Evolutionary conservation across 1,284 basidiomycete genomes (phyloP), one percentile per base, ranked within the genome.

Genomic region (Cryptococcus sp.): DNA sequence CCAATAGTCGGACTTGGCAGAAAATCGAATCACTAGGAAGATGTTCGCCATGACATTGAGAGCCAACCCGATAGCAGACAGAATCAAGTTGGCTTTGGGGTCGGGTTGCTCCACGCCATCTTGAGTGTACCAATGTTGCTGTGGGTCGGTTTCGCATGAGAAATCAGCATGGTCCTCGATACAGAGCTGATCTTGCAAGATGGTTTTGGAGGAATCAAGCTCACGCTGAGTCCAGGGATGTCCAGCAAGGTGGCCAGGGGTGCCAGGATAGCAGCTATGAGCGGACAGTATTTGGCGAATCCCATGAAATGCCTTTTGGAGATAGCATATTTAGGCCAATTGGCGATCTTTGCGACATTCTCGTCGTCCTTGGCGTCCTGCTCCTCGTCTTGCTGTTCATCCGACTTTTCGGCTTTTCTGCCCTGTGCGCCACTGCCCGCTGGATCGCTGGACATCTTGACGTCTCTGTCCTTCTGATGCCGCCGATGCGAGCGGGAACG

Each of bases 11-110:
- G 54, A 60, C 15, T 58, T 65, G 10, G 70, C 59, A 1, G 80
- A 77, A 68, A 82, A 82, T 1, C 81, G 75, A 15, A 79, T 52
- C 7, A 82, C 55, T 20, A 82, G 67, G 3, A 82, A 64, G 4
- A 68, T 61, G 58, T 82, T 82, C 23, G 80, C 81, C 7, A 79
- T 46, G 30, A 81, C 53, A 60, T 80, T 82, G 54, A 81, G 70
- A 2, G 65, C 68, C 3, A 82, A 71, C 1, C 80, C 78, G 3
- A 80, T 52, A 3, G 72, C 76, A 2, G 78, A 80, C 6, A 82
- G 66, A 20, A 64, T 70, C 17, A 81, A 56, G 25, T 70, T 79
- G 1, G 71, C 75, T 40, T 47, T 54, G 0, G 69, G 72, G 55
- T 81, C 80, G 1, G 64, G 57, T 27, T 76, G 65, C 0, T 54